Evolutionary conservation across 352 stramenopile genomes (phyloP), one percentile per base, ranked within the genome.

Genomic region (Phytophthora aleatoria): DNA sequence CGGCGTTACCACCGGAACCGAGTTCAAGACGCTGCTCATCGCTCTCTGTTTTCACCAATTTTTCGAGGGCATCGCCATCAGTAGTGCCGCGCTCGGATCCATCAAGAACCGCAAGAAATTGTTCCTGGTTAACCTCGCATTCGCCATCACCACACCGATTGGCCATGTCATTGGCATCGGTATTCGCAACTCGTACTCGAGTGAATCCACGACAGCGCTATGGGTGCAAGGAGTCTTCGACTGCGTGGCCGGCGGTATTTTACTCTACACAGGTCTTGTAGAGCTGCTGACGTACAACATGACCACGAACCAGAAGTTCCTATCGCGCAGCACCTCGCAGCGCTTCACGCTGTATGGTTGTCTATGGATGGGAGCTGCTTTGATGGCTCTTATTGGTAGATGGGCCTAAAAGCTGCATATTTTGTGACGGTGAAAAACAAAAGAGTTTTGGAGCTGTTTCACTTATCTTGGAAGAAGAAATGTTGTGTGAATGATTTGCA

Each of bases 41-140:
- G 85, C 83, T 4, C 67, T 92, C 15, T 50, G 52, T 13, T 89
- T 94, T 58, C 81, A 90, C 57, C 83, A 92, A 64, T 90, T 94
- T 50, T 92, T 92, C 54, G 81, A 91, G 49, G 85, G 81, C 38
- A 64, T 92, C 48, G 77, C 81, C 3, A 64, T 92, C 24, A 72
- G 83, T 20, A 76, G 67, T 28, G 77, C 64, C n/a, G 71, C 81
- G 10, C 36, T 88, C 7, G 50, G 50, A 5, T 71, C 77, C 1
- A 65, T 83, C 43, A 28, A 69, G 36, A 74, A 43, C 11, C 45
- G 67, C 9, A 68, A 27, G 2, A 88, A 79, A 16, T 61, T 88
- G 2, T 57, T 91, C 11, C 12, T 74, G 15, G 48, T 90, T 26
- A 80, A 74, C 39, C 35, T 83, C 10, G 64, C 64, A 9, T 94